Evolutionary conservation across 306 rosid species (phyloP).

Genomic region (Dicorynia guianensis): DNA sequence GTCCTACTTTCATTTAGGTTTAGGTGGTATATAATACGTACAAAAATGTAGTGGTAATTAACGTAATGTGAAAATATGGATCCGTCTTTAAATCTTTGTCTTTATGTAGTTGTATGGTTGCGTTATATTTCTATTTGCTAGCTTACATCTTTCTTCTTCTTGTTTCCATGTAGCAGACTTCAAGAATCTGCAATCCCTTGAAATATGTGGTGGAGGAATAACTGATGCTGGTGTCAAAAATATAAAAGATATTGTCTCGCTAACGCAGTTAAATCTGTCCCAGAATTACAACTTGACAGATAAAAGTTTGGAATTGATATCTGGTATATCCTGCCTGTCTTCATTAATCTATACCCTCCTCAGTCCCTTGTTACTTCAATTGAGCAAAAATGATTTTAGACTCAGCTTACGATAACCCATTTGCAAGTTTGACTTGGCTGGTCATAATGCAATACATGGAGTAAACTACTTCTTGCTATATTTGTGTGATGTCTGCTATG

Average conservation of each 20-base stretch:
- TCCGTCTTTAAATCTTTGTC: not conserved
- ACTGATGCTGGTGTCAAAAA: slow-evolving; percentile 90
- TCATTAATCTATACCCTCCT: slow-evolving; percentile 13
- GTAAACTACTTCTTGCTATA: not conserved
- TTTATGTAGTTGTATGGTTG: no score
- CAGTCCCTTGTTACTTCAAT: not conserved
- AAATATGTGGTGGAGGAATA: slow-evolving; percentile 94
- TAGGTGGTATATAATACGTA: no score
- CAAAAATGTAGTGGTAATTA: not conserved
- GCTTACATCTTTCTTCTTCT: slow-evolving; percentile 26
- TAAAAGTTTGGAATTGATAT: slow-evolving; percentile 83
- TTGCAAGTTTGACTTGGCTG: slow-evolving; percentile 13
- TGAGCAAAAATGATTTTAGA: slow-evolving; percentile 7
- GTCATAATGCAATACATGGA: slow-evolving; percentile 19
- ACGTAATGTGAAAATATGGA: slow-evolving; percentile 23
- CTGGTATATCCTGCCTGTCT: slow-evolving; percentile 62
- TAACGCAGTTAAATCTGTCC: slow-evolving; percentile 86
- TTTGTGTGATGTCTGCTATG: not conserved
- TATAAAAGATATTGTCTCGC: slow-evolving; percentile 79
- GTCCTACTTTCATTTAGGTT: no score
- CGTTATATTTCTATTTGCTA: not conserved
- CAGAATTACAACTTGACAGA: slow-evolving; percentile 92
- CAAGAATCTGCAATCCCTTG: slow-evolving; percentile 87
- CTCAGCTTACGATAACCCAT: slow-evolving; percentile 11
- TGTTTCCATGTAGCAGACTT: slow-evolving; percentile 63